Evolutionary conservation across 148 eudicot genomes (phyloP).

Genomic region (Polygonum maritimum): DNA sequence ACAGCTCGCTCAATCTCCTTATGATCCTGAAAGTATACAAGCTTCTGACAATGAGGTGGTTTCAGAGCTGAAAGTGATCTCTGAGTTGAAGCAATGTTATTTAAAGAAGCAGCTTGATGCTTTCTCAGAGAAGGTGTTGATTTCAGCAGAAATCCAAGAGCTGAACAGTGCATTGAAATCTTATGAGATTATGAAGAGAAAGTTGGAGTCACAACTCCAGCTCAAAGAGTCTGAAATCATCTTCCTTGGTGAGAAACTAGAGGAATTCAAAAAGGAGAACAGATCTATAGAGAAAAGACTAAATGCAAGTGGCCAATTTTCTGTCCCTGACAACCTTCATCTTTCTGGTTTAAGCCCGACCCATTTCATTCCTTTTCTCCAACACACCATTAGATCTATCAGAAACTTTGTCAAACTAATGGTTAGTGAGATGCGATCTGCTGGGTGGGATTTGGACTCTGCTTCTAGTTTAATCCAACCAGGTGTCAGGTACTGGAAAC

Average conservation of each 20-base stretch:
- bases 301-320: constrained; percentile 58
- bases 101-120: constrained; percentile 52
- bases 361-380: constrained; percentile 49
- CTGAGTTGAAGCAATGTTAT: constrained; percentile 64
- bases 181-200: constrained; percentile 55
- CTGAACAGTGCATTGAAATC: constrained; percentile 54
- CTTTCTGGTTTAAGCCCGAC: constrained; percentile 49
- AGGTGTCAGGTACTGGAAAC: constrained; percentile 40
- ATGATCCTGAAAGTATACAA: constrained; percentile 78
- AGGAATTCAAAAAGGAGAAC: constrained; percentile 57
- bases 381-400: constrained; percentile 52
- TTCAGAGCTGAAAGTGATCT: constrained; percentile 51
- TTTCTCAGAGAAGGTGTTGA: constrained; percentile 46
- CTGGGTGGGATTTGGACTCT: constrained; percentile 72
- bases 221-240: constrained; percentile 73
- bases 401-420: constrained; percentile 53
- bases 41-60: constrained; percentile 62
- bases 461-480: constrained; percentile 69
- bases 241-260: constrained; percentile 66
- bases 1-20: constrained; percentile 79
- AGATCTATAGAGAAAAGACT: constrained; percentile 58
- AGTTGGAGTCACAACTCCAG: constrained; percentile 57
- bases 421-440: constrained; percentile 57
- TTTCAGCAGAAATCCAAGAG: constrained; percentile 64
- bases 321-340: constrained; percentile 46